These are phyloP conservation scores for Mycena chlorophos DNA, from an alignment of 768 basidiomycete species.

Conservation along the genomic window DNA sequence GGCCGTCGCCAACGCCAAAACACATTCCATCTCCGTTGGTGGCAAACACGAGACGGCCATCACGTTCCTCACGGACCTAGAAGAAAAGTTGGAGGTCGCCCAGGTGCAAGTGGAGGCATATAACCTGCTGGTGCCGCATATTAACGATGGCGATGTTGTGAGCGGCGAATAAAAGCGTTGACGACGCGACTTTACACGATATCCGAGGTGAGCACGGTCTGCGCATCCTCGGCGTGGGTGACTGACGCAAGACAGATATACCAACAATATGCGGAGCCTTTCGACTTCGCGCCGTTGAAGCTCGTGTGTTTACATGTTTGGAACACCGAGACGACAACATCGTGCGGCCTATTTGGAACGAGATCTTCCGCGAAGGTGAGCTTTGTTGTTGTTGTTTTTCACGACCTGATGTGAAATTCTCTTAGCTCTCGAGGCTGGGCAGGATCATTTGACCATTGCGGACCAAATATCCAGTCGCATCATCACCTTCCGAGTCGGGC, in stretches of 20 bases:
- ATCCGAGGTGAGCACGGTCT: constrained; percentile 64
- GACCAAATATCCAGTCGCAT: constrained; percentile 66
- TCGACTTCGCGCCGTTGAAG: constrained; percentile 80
- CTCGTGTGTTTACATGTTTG: constrained; percentile 88
- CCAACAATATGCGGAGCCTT: constrained; percentile 83
- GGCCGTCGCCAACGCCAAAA: constrained; percentile 94
- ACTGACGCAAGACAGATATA: constrained; percentile 62
- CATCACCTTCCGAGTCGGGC: constrained; percentile 72
- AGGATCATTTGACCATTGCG: constrained; percentile 52
- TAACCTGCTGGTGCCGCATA: constrained; percentile 60
- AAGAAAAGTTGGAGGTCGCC: constrained; percentile 96
- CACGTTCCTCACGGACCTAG: constrained; percentile 91
- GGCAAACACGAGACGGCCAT: constrained; percentile 88
- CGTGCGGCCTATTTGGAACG: constrained; percentile 85
- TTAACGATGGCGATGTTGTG: constrained; percentile 60
- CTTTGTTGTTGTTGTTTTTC: not conserved
- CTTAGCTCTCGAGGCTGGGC: constrained; percentile 57
- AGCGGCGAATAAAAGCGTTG: constrained; percentile 61
- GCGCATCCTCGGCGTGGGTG: not conserved
- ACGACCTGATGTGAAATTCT: too few species aligned
- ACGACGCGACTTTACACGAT: constrained; percentile 70
- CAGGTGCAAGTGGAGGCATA: constrained; percentile 95
- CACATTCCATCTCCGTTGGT: constrained; percentile 77
- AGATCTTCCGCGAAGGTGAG: constrained; percentile 78
- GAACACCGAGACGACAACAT: constrained; percentile 86